Conservation (phyloP, 768 basidiomycete genomes). For the Tulasnella sp. region DNA sequence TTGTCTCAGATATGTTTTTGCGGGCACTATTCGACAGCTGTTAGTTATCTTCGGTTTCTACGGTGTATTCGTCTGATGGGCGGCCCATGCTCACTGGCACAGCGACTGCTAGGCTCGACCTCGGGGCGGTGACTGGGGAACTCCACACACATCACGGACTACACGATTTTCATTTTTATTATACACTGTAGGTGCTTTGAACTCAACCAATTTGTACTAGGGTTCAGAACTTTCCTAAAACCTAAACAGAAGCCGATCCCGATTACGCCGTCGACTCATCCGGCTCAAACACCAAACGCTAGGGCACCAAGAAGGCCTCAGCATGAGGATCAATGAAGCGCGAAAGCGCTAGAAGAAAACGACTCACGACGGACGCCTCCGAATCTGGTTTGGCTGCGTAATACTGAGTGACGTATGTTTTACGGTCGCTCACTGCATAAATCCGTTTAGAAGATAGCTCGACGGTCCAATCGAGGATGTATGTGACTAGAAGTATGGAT, state of each 20-base stretch:
- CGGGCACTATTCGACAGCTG: no score
- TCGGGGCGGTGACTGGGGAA: no score
- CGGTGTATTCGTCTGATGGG: no score
- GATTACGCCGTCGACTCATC: neutral
- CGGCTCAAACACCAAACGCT: neutral
- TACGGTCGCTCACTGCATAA: neutral
- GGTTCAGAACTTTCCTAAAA: neutral
- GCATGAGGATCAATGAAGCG: no score
- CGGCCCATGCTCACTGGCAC: no score
- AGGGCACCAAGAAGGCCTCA: neutral
- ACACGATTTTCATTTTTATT: no score
- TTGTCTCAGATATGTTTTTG: no score
- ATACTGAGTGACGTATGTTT: neutral
- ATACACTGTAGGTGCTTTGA: no score
- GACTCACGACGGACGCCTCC: neutral
- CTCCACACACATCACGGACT: no score
- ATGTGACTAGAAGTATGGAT: neutral
- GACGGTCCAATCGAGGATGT: neutral
- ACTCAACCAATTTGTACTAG: neutral
- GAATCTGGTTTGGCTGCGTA: neutral
- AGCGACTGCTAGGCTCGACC: no score
- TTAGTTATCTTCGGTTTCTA: no score
- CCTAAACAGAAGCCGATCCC: neutral
- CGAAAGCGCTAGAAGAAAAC: neutral
- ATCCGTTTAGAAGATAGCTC: neutral